A percentile compares a stretch with the other conserved stretches of the same genome.
Conservation (phyloP, 805 yeast species). For the Candida insectorum region DNA sequence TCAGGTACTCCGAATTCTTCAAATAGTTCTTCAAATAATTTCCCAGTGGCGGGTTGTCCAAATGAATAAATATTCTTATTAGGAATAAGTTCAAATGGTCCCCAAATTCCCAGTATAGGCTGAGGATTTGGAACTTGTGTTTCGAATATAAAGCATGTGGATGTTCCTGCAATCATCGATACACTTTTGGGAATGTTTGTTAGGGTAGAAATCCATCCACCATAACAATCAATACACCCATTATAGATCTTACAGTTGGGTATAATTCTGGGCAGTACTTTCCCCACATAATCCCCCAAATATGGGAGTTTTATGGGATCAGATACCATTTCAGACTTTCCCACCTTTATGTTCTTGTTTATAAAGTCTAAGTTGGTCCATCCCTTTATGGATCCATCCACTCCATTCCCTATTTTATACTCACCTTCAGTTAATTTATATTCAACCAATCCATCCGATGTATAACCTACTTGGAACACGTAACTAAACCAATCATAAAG, state of each 20-base stretch:
- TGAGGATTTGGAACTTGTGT: slow-evolving; percentile 17
- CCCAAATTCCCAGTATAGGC: slow-evolving; percentile 52
- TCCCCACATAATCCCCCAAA: slow-evolving; percentile 21
- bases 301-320: slow-evolving; percentile 7
- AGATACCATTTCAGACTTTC: slow-evolving; percentile 19
- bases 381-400: slow-evolving; percentile 60
- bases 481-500: slow-evolving; percentile 47
- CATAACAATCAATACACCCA: slow-evolving; percentile 61
- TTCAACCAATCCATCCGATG: slow-evolving; percentile 4
- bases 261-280: slow-evolving; percentile 1
- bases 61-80: slow-evolving; percentile 39
- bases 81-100: slow-evolving; percentile 41
- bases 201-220: slow-evolving; percentile 46
- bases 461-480: slow-evolving; percentile 21
- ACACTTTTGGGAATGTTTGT: slow-evolving; percentile 23
- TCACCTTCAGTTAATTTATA: slow-evolving; percentile 5
- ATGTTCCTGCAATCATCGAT: slow-evolving; percentile 59
- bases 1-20: slow-evolving; percentile 17
- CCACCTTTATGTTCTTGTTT: slow-evolving; percentile 21
- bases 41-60: slow-evolving; percentile 61
- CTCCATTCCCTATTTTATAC: slow-evolving; percentile 22
- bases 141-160: slow-evolving; percentile 49
- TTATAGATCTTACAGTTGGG: slow-evolving; percentile 24
- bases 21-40: slow-evolving; percentile 46
- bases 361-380: slow-evolving; percentile 34